phyloP scores from a whole-genome alignment of 495 filamentous ascomycete genomes.

The Podospora pseudoanserina region DNA sequence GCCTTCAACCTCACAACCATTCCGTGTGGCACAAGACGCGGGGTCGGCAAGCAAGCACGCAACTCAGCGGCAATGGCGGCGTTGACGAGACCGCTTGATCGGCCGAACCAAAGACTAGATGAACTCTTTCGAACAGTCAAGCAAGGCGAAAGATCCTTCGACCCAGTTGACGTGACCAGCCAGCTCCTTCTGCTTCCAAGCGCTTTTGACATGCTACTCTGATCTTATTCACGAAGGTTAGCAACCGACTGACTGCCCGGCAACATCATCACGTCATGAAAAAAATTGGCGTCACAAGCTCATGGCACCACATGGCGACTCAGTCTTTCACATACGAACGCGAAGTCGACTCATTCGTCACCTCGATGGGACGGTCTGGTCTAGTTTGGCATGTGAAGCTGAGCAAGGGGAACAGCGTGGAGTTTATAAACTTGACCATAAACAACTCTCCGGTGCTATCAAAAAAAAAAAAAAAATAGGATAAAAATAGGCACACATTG shows the following conservation, averaged over 20 bases:
- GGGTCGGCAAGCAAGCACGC: neutral
- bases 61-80: neutral
- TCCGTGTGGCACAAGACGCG: neutral
- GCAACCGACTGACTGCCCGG: no score
- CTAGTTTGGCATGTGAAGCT: neutral
- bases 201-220: neutral
- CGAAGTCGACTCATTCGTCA: neutral
- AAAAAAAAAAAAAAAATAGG: neutral
- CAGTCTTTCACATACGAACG: neutral
- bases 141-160: neutral
- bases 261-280: neutral
- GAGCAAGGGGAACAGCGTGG: neutral
- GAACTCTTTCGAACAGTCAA: neutral
- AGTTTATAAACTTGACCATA: neutral
- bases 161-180: neutral
- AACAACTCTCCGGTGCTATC: neutral
- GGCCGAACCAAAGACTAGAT: neutral
- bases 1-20: neutral
- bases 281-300: neutral
- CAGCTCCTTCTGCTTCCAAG: neutral
- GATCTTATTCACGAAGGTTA: neutral
- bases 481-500: neutral
- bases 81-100: neutral
- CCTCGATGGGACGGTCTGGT: neutral
- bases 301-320: neutral